Evolutionary conservation across 768 basidiomycete species (phyloP).

Genomic region (Fibroporia radiculosa): DNA sequence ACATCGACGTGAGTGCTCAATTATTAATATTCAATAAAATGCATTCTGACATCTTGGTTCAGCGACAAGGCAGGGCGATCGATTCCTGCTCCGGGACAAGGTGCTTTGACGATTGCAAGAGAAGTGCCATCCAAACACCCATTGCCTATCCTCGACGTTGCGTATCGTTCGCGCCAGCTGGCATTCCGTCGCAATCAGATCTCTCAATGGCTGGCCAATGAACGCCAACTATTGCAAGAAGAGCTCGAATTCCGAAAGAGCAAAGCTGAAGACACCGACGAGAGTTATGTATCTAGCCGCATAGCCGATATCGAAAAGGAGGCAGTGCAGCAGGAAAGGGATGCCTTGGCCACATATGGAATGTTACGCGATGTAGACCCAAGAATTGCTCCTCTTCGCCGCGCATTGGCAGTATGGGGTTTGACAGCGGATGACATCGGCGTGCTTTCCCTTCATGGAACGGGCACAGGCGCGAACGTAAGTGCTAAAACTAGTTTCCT

Average conservation of each 20-base stretch:
- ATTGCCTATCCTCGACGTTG: constrained; percentile 71
- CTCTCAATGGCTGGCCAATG: constrained; percentile 88
- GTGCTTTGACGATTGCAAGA: constrained; percentile 83
- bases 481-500: constrained; percentile 13
- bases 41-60: constrained; percentile 9
- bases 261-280: constrained; percentile 43
- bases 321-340: constrained; percentile 86
- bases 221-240: constrained; percentile 75
- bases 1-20: constrained; percentile 73
- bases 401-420: constrained; percentile 96
- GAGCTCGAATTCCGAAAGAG: constrained; percentile 61
- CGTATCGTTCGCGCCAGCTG: constrained; percentile 90
- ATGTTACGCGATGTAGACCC: constrained; percentile 90
- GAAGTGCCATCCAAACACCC: constrained; percentile 76
- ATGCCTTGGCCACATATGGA: constrained; percentile 87
- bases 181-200: constrained; percentile 94
- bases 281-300: constrained; percentile 68
- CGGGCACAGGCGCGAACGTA: constrained; percentile 79
- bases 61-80: constrained; percentile 99
- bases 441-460: constrained; percentile 84
- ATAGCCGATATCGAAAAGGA: constrained; percentile 85
- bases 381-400: constrained; percentile 82
- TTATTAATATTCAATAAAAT: background rate
- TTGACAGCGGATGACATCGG: constrained; percentile 89
- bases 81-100: constrained; percentile 93